Percentiles rank a stretch among this genome's conserved stretches.
Conservation (phyloP, 345 rosid genomes). For the Citrus trifoliata region DNA sequence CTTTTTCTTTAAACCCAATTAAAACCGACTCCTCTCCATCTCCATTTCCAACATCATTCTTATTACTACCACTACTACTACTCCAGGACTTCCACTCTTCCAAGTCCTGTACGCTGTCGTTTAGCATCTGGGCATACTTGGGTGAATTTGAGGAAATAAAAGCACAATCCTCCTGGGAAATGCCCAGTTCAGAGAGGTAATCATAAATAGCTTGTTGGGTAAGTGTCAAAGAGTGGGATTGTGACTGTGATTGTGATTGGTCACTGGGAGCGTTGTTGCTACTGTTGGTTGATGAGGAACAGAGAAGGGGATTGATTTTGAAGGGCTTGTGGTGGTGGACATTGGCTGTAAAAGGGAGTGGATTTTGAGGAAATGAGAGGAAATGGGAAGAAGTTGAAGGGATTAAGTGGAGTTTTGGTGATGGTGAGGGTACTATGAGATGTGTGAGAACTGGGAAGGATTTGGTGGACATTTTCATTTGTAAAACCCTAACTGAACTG, state of each 20-base stretch:
- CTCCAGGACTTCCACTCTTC: slow-evolving; percentile 70
- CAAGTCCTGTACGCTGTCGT: slow-evolving; percentile 63
- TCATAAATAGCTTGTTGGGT: slow-evolving; percentile 49
- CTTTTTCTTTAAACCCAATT: slow-evolving; percentile 62
- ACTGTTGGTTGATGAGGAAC: not conserved
- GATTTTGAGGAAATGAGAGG: slow-evolving; percentile 5
- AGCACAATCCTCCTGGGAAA: slow-evolving; percentile 46
- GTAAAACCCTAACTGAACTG: not conserved
- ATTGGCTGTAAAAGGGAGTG: not conserved
- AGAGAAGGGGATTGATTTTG: not conserved
- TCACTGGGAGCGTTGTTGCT: not conserved
- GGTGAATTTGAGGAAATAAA: slow-evolving; percentile 51
- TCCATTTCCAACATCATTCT: slow-evolving; percentile 16
- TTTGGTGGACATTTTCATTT: slow-evolving; percentile 20
- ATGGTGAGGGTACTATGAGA: slow-evolving; percentile 9
- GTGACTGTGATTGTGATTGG: slow-evolving; percentile 20
- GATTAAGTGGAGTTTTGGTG: not conserved
- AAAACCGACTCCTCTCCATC: slow-evolving; percentile 21
- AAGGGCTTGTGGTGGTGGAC: not conserved
- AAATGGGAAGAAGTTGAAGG: slow-evolving; percentile 1
- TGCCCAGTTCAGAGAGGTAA: slow-evolving; percentile 49
- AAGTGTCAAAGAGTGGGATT: slow-evolving; percentile 22
- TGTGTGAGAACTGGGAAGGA: slow-evolving; percentile 19
- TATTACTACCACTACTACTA: not conserved
- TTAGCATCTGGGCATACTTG: slow-evolving; percentile 48